Base-by-base conservation (phyloP, 2,329 filamentous ascomycete genomes). In the Zopfia rhizophila region DNA sequence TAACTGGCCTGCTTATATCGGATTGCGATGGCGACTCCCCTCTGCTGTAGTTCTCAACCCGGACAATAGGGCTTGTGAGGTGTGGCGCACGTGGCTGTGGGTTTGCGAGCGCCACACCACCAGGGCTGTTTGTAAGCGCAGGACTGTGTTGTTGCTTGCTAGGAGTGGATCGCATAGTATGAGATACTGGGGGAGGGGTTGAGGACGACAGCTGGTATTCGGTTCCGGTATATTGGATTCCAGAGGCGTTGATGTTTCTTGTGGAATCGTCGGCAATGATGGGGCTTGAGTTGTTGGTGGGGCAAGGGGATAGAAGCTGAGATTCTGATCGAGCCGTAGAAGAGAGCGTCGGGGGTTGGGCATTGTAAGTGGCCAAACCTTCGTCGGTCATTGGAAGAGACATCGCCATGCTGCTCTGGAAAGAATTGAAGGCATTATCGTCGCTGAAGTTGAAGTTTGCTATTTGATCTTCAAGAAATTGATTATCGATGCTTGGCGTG, bases 1-100 rank as follows among this genome's bases (percentile, higher is more conserved):
- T 71, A 30, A 66, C 40, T 13, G 61, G 61, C 27, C 62, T 55
- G 43, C 64, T 71, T 7, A 68, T 55, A 29, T 72, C 64, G 8
- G 66, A 67, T 38, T 51, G 63, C 7, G 65, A 62, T 4, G 69
- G 65, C 3, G 70, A 70, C 11, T 68, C 69, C 35, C 65, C 63
- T 41, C 66, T 56, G 31, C 65, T 66, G 42, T 63, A 72, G 21
- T 70, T 64, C 46, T 72, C 67, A 7, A 73, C 63, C 13, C 67
- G 61, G n/a, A 72, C 68, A 32, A 72, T 70, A 12, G 70, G 70
- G 48, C 70, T 72, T 12, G 66, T 64, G 22, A 72, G 48, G 41
- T 70, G 67, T n/a, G 58, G 45, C 18, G 58, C 48, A 18, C 60
- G 58, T 16, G 65, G 58, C 38, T 64, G 61, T 14, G 59, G 52